Evolutionary conservation across 352 stramenopile species (phyloP).

Genomic region (Phytophthora tentaculata): DNA sequence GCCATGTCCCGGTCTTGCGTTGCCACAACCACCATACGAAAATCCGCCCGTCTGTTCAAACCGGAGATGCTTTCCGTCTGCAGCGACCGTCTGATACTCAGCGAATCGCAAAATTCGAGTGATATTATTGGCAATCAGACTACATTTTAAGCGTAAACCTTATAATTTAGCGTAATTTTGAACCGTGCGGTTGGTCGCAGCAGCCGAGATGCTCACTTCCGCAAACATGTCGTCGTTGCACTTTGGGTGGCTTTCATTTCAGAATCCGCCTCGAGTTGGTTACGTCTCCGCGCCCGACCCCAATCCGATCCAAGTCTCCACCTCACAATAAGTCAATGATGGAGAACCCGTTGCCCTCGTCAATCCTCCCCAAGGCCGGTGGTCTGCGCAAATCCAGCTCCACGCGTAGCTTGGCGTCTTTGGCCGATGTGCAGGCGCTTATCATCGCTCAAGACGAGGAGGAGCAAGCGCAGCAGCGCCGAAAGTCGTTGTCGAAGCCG

Average conservation of each 20-base stretch:
- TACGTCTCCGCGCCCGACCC: conserved; percentile 3
- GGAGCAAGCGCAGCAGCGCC: conserved; percentile 47
- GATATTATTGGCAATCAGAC: background rate
- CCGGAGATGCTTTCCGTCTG: conserved; percentile 20
- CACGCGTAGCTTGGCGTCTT: conserved; percentile 51
- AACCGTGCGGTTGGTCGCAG: background rate
- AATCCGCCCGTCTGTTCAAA: conserved; percentile 22
- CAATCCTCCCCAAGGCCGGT: conserved; percentile 30
- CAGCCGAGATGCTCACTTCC: conserved; percentile 25
- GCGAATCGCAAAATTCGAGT: background rate
- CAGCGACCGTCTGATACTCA: conserved; percentile 2
- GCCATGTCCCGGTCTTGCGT: conserved; percentile 3
- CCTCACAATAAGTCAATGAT: conserved; percentile 25
- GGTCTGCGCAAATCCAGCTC: conserved; percentile 65
- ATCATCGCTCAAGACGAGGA: conserved; percentile 55
- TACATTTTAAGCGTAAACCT: background rate
- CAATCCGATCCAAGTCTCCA: conserved; percentile 7
- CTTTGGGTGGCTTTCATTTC: conserved; percentile 32
- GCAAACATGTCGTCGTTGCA: conserved; percentile 42
- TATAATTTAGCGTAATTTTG: background rate
- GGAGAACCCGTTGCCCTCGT: conserved; percentile 43
- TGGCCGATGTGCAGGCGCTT: conserved; percentile 47
- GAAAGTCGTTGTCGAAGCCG: conserved; percentile 58
- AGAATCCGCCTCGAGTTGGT: conserved; percentile 23
- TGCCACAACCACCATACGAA: conserved; percentile 22